Evolutionary conservation across 2,329 filamentous ascomycete species (phyloP).

Genomic region (Neopestalotiopsis sp.): DNA sequence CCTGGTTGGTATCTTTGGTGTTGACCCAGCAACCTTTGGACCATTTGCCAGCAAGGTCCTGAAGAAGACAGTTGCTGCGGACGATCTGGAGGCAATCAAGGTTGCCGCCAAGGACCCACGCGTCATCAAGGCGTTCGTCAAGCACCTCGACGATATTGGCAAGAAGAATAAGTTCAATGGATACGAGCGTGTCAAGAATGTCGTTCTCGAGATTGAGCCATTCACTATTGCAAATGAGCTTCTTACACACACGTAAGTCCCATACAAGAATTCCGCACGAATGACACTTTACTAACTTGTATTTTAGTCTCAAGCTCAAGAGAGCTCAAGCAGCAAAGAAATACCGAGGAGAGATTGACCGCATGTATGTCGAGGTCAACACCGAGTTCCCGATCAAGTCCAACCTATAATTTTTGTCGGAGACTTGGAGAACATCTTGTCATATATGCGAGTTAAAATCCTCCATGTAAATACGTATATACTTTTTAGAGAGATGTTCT

Average conservation of each 20-base stretch:
- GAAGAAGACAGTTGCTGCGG: constrained; percentile 65
- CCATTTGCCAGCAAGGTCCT: constrained; percentile 79
- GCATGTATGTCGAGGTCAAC: constrained; percentile 61
- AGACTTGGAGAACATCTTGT: neutral
- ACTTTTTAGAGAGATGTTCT: neutral
- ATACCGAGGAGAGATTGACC: constrained; percentile 57
- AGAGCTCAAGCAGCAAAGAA: constrained; percentile 59
- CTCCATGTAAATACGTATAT: neutral
- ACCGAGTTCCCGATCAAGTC: constrained; percentile 44
- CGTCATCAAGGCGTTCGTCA: constrained; percentile 76
- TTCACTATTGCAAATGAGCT: constrained; percentile 94
- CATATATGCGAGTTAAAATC: neutral
- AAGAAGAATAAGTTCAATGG: constrained; percentile 89
- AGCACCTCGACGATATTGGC: constrained; percentile 78
- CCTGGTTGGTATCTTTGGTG: constrained; percentile 85
- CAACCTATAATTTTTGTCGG: constrained; percentile 44
- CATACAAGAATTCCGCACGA: neutral
- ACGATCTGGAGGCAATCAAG: constrained; percentile 71
- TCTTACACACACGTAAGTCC: constrained; percentile 81
- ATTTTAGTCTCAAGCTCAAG: constrained; percentile 63
- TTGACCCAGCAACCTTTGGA: constrained; percentile 85
- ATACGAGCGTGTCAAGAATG: constrained; percentile 81
- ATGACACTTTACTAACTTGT: constrained; percentile 11
- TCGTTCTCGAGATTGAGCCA: constrained; percentile 80
- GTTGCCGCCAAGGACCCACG: constrained; percentile 70